These are phyloP conservation scores for Scytalidium sp. DNA, from an alignment of 2,329 filamentous ascomycete species.

Conservation along the genomic window DNA sequence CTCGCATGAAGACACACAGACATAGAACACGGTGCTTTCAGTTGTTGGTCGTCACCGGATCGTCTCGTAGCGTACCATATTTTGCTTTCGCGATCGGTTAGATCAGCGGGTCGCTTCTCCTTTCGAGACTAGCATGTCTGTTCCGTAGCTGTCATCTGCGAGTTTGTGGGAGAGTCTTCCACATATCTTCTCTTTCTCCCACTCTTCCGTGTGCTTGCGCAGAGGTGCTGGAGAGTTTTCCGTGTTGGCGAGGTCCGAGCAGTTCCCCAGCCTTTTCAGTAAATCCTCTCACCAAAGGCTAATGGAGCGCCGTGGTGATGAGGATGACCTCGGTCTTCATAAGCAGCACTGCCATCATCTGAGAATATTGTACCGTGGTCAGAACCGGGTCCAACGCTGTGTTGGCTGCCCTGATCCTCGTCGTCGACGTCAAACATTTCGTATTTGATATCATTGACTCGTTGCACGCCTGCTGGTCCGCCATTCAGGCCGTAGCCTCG, in stretches of 20 bases:
- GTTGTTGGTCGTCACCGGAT: too few species aligned
- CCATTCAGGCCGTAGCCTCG: slow-evolving; percentile 13
- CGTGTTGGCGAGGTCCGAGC: too few species aligned
- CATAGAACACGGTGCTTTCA: too few species aligned
- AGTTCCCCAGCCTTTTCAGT: slow-evolving; percentile 26
- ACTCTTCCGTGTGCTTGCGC: neutral
- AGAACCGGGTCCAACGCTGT: slow-evolving; percentile 5
- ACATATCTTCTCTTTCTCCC: neutral
- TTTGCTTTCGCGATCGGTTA: too few species aligned
- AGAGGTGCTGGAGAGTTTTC: too few species aligned
- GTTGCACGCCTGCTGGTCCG: slow-evolving; percentile 4
- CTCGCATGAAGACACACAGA: too few species aligned
- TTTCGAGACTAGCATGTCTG: too few species aligned
- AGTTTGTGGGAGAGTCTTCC: too few species aligned
- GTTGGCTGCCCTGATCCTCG: slow-evolving; percentile 31
- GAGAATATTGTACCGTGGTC: neutral
- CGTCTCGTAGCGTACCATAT: too few species aligned
- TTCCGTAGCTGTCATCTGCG: too few species aligned
- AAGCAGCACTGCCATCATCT: slow-evolving; percentile 4
- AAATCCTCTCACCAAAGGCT: slow-evolving; percentile 42
- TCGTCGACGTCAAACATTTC: slow-evolving; percentile 47
- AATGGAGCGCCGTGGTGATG: slow-evolving; percentile 24
- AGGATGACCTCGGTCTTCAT: slow-evolving; percentile 12
- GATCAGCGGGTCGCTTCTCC: too few species aligned
- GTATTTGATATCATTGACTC: slow-evolving; percentile 27